phyloP scores from a whole-genome alignment of 768 basidiomycete genomes.

The Ramaria sp. region DNA sequence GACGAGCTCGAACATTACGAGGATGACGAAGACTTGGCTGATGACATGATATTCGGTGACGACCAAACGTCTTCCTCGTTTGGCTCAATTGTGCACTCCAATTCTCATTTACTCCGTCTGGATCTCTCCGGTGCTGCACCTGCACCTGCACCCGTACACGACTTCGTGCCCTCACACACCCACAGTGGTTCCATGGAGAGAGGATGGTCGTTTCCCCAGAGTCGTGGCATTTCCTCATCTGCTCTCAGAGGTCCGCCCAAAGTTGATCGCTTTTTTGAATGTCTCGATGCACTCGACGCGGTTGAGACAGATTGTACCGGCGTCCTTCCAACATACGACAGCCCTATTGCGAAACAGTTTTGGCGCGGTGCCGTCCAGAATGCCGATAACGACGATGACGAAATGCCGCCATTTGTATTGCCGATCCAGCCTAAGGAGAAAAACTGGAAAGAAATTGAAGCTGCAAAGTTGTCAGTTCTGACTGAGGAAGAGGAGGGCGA shows the following conservation, averaged over 20 bases:
- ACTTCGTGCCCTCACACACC: constrained; percentile 19
- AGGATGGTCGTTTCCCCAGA: constrained; percentile 49
- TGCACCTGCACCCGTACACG: constrained; percentile 14
- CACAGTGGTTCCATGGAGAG: constrained; percentile 42
- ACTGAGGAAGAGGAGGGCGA: constrained; percentile 7
- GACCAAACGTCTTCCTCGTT: constrained; percentile 19
- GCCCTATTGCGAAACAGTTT: constrained; percentile 34
- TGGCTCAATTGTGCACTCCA: constrained; percentile 16
- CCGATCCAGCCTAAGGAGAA: constrained; percentile 22
- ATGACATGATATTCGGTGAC: constrained; percentile 32
- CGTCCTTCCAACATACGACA: background rate
- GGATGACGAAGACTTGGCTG: constrained; percentile 52
- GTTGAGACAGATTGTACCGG: constrained; percentile 31
- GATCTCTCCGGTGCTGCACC: constrained; percentile 14
- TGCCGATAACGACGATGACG: constrained; percentile 39
- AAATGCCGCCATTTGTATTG: constrained; percentile 36
- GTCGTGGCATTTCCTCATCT: constrained; percentile 11
- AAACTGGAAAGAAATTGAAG: constrained; percentile 8
- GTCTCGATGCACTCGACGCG: constrained; percentile 38
- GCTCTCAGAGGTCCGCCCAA: constrained; percentile 28
- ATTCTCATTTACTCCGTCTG: constrained; percentile 17
- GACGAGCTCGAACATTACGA: constrained; percentile 55
- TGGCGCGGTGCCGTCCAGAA: constrained; percentile 46
- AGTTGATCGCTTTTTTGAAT: constrained; percentile 73
- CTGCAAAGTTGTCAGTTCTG: constrained; percentile 15